Evolutionary conservation across 352 stramenopile species (phyloP), one percentile per base, ranked within the genome.

Genomic region (Phytophthora ohioensis): DNA sequence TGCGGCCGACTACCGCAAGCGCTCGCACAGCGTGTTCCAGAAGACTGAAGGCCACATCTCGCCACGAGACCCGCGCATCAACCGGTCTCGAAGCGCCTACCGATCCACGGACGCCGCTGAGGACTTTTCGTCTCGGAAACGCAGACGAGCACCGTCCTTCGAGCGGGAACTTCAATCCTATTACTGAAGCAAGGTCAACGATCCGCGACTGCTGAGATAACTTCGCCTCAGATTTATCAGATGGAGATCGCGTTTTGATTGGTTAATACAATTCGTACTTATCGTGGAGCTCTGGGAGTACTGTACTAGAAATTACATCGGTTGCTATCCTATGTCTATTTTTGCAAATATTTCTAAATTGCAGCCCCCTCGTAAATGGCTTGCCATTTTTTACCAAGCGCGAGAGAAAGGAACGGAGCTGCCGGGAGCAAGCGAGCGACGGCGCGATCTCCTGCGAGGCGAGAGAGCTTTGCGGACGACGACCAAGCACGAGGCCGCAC

Each of bases 61-160:
- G 48, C 61, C 71, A 2, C 64, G 58, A 10, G 58, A 71, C 39
- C 53, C 67, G 6, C 75, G 63, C 10, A 57, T 75, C 31, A 74
- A 77, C 43, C 77, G 74, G 4, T 77, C 75, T 3, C 72, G 62
- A 11, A 84, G 73, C 31, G 71, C 78, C 41, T 84, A 67, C 34
- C 47, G 74, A 35, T 57, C 56, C 32, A 30, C 64, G 13, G 61
- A 77, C 36, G 32, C 47, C n/a, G 4, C 11, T 4, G 64, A 79
- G 62, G 45, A 59, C 5, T 63, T 76, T n/a, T 72, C 31, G n/a
- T 60, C 70, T 9, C 63, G 64, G 17, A 76, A 84, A 66, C 76
- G 57, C 27, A 27, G 55, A 36, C 66, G 60, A 41, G 41, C 59
- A n/a, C 70, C 61, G 51, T 80, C 54, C 13, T 81, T 67, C 43